A percentile compares a stretch with the other conserved stretches of the same genome.
Conservation (phyloP, 176 grass and related monocot species). For the Carex pumila region DNA sequence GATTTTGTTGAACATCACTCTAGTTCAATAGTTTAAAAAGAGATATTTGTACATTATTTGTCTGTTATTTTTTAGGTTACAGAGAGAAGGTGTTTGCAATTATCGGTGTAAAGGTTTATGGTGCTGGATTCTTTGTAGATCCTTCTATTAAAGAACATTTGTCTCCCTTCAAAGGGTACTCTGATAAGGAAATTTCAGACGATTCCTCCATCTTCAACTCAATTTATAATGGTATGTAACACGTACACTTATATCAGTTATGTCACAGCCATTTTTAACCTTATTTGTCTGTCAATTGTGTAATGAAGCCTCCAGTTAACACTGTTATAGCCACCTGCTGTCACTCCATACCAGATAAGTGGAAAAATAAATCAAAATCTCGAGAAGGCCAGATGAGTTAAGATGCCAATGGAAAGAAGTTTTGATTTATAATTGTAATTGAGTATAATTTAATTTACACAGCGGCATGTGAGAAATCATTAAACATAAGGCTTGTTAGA, state of each 20-base stretch:
- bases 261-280: background rate
- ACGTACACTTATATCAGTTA: background rate
- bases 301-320: background rate
- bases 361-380: background rate
- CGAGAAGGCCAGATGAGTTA: background rate
- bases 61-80: constrained; percentile 57
- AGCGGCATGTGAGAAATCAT: constrained; percentile 66
- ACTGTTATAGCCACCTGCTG: background rate
- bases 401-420: background rate
- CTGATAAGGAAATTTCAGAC: constrained; percentile 35
- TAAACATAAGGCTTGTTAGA: constrained; percentile 78
- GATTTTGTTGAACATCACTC: background rate
- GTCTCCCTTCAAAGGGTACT: constrained; percentile 36
- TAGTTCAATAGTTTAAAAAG: background rate
- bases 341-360: background rate
- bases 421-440: constrained; percentile 19
- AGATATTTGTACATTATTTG: constrained; percentile 20
- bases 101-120: constrained; percentile 78
- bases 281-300: background rate
- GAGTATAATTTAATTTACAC: constrained; percentile 18
- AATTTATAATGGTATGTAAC: constrained; percentile 58
- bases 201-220: constrained; percentile 54
- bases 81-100: constrained; percentile 88
- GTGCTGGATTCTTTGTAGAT: constrained; percentile 63
- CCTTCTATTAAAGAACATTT: constrained; percentile 37